Base-by-base conservation (phyloP, 345 rosid species). In the Citrus sp. region DNA sequence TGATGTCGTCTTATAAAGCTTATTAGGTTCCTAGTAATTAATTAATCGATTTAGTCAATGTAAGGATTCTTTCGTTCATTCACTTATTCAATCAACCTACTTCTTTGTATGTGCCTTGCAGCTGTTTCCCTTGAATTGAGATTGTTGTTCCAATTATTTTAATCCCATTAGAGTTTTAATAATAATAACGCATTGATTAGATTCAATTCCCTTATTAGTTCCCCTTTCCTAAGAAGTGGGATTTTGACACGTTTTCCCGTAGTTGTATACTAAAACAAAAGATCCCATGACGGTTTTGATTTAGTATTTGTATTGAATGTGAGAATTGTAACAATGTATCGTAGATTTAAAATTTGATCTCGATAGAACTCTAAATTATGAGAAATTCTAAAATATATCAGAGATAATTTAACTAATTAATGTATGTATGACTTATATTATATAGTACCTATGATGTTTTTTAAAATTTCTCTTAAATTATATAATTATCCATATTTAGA, bases 341-440 rank as follows among this genome's bases (percentile, higher is more conserved):
- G 4, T 4, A 3, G 0, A 3, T 46, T 46, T 13, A 13, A 0
- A 0, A 46, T 0, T 46, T 13, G 4, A 46, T 46, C 1, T 12
- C 1, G 5, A 13, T 46, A 46, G 18, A 46, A 46, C 14, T 46
- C 3, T 13, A 12, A 12, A 10, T 42, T 12, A 42, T 0, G 4
- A 42, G 16, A 12, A 42, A 12, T 42, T 42, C 0, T 42, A 10
- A 42, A 42, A 12, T 2, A 3, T 3, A 42, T 9, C 1, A 0
- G 1, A 10, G 16, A 2, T 42, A 42, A 46, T 46, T 13, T 13
- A 46, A 46, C 0, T 0, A 46, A 46, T 46, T 46, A 46, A 46
- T 46, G 0, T 0, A 46, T 46, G 1, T 3, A 3, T 46, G 16
- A 3, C 5, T 1, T 46, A 12, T 46, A 46, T 46, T 4, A 32